phyloP scores from a whole-genome alignment of 2,329 filamentous ascomycete genomes.

The Calonectria fujianensis region DNA sequence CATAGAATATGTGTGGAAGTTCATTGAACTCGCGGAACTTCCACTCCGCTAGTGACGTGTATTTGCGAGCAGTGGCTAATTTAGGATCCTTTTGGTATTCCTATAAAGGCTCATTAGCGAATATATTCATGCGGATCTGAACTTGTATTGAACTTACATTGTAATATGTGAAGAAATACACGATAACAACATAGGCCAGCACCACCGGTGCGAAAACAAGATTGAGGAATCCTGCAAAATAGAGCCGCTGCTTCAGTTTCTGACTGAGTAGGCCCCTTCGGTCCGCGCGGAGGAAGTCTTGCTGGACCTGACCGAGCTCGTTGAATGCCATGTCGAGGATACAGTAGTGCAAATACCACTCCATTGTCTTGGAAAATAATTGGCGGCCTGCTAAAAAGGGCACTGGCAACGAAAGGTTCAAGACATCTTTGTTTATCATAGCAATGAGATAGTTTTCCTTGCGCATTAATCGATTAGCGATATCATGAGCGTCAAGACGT shows the following conservation, averaged over 20 bases:
- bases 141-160: slow-evolving; percentile 74
- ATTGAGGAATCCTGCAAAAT: slow-evolving; percentile 90
- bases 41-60: slow-evolving; percentile 96
- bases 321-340: slow-evolving; percentile 97
- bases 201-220: slow-evolving; percentile 91
- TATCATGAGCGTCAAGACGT: slow-evolving; percentile 95
- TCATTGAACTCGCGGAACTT: slow-evolving; percentile 99
- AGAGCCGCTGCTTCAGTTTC: slow-evolving; percentile 84
- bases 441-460: slow-evolving; percentile 98
- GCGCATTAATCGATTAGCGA: slow-evolving; percentile 97
- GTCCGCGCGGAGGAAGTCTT: slow-evolving; percentile 89
- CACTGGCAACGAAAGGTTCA: slow-evolving; percentile 89
- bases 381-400: slow-evolving; percentile 88
- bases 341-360: slow-evolving; percentile 93
- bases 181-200: slow-evolving; percentile 88
- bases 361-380: slow-evolving; percentile 90
- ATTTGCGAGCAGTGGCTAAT: slow-evolving; percentile 86
- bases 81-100: slow-evolving; percentile 97
- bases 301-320: slow-evolving; percentile 88
- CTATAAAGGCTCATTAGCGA: slow-evolving; percentile 63
- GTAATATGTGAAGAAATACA: slow-evolving; percentile 97
- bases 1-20: slow-evolving; percentile 91
- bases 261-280: slow-evolving; percentile 86
- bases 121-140: background rate
- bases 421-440: slow-evolving; percentile 95